A percentile compares a stretch with the other conserved stretches of the same genome.
These are phyloP conservation scores for Oryza rufipogon DNA, from an alignment of 176 grass and related monocot species.

Conservation along the genomic window DNA sequence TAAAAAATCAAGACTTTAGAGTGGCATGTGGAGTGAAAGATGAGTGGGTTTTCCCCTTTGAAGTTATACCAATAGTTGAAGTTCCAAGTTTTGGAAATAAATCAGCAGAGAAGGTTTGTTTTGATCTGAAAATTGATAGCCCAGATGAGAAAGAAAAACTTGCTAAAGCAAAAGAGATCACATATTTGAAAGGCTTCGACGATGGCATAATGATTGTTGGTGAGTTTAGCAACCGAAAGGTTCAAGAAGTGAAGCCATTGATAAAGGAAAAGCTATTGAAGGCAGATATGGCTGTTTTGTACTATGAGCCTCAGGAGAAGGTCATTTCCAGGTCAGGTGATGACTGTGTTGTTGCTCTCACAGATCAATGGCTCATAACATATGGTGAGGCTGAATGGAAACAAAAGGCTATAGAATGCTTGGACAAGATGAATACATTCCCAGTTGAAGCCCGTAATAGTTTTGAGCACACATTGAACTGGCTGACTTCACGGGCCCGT, in stretches of 20 bases:
- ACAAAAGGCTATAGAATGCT: slow-evolving; percentile 57
- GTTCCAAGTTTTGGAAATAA: slow-evolving; percentile 82
- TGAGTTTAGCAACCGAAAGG: slow-evolving; percentile 59
- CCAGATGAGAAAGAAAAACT: slow-evolving; percentile 81
- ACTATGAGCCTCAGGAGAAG: slow-evolving; percentile 72
- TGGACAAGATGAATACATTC: slow-evolving; percentile 67
- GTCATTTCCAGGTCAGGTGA: slow-evolving; percentile 85
- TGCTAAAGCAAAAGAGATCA: slow-evolving; percentile 72
- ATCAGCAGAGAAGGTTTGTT: slow-evolving; percentile 68
- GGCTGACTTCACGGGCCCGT: slow-evolving; percentile 76
- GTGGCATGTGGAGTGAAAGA: slow-evolving; percentile 69
- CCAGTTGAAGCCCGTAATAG: slow-evolving; percentile 57
- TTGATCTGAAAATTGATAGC: slow-evolving; percentile 65
- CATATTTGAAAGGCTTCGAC: slow-evolving; percentile 74
- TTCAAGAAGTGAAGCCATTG: slow-evolving; percentile 74
- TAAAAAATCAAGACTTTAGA: slow-evolving; percentile 61
- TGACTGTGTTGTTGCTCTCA: slow-evolving; percentile 76
- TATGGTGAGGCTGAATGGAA: slow-evolving; percentile 84
- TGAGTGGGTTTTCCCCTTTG: slow-evolving; percentile 69
- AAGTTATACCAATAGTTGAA: slow-evolving; percentile 61
- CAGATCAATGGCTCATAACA: slow-evolving; percentile 84
- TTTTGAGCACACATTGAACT: slow-evolving; percentile 73
- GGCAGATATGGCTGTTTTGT: slow-evolving; percentile 52
- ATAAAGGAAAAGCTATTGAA: slow-evolving; percentile 73
- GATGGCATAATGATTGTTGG: slow-evolving; percentile 79